Base-by-base conservation (phyloP, 73 alveolate genomes). In the Blepharisma japonicum region DNA sequence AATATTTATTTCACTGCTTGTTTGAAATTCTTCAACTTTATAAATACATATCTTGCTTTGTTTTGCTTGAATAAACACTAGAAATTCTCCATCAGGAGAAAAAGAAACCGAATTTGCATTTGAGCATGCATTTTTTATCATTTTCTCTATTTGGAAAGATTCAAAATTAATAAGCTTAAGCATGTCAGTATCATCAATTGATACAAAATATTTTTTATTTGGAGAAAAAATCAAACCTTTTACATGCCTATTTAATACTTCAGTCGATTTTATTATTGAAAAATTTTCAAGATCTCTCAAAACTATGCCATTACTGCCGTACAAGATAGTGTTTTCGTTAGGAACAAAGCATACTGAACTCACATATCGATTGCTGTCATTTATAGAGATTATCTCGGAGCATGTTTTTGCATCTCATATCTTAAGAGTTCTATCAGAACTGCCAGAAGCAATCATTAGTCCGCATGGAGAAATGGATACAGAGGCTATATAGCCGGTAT, bases 41-140 rank as follows among this genome's bases (percentile, higher is more conserved):
- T 32, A 32, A 32, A 32, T 32, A 3, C 42, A 32, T 32, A 32
- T 32, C 42, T 32, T 32, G 42, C 3, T 32, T 3, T 1, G 0
- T 32, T 3, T 32, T 32, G 42, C 0, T 32, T 32, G 42, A 32
- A 32, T 32, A 32, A 32, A 32, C 3, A 3, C 68, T 53, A 53
- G 23, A 53, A n/a, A 53, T 53, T 53, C 23, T 53, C 68, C 68
- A 53, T 53, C 68, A n/a, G 68, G 68, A 1, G 68, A 53, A 53
- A 53, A 53, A n/a, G 68, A 53, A n/a, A 53, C 68, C 23, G 68
- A 53, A 20, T 53, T n/a, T 1, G 23, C 23, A 53, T 53, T n/a
- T 3, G 18, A 53, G 18, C 23, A n/a, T 3, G 18, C 4, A n/a
- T 53, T 53, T 1, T 53, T 1, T n/a, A 53, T n/a, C 23, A 20